phyloP scores from a whole-genome alignment of 176 grass and related monocot species.

The sorghum (Sorghum bicolor) region DNA sequence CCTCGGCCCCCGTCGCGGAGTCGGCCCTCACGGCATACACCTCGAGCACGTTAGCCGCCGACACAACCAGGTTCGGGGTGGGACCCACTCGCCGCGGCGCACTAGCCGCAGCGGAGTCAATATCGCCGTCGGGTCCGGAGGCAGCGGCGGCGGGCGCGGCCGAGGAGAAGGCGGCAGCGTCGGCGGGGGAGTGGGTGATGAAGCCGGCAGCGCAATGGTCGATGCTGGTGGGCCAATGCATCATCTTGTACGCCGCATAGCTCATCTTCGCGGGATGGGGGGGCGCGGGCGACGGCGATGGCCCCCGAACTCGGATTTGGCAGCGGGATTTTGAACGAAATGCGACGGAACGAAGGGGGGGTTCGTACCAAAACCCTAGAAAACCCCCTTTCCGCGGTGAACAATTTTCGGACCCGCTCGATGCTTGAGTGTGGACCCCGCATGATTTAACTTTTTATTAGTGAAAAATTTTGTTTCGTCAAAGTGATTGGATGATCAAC shows the following conservation, averaged over 20 bases:
- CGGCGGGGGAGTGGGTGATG: conserved; percentile 54
- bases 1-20: conserved; percentile 34
- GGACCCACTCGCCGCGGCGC: conserved; percentile 19
- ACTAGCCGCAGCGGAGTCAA: conserved; percentile 25
- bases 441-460: too few relatives aligned
- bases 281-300: conserved; percentile 3
- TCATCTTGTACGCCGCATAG: conserved; percentile 91
- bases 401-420: too few relatives aligned
- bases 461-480: too few relatives aligned
- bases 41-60: conserved; percentile 79
- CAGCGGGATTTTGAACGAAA: background rate
- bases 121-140: conserved; percentile 27
- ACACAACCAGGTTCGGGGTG: conserved; percentile 74
- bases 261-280: conserved; percentile 45
- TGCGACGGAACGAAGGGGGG: background rate
- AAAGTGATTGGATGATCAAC: too few relatives aligned
- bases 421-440: too few relatives aligned
- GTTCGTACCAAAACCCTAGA: background rate
- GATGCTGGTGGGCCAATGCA: conserved; percentile 75
- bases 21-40: conserved; percentile 68
- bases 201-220: conserved; percentile 82
- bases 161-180: conserved; percentile 16
- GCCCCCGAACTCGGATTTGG: background rate
- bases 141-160: background rate
- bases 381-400: too few relatives aligned